A percentile compares a stretch with the other conserved stretches of the same genome.
Evolutionary conservation across 768 basidiomycete genomes (phyloP).

Genomic region (Piloderma croceum): DNA sequence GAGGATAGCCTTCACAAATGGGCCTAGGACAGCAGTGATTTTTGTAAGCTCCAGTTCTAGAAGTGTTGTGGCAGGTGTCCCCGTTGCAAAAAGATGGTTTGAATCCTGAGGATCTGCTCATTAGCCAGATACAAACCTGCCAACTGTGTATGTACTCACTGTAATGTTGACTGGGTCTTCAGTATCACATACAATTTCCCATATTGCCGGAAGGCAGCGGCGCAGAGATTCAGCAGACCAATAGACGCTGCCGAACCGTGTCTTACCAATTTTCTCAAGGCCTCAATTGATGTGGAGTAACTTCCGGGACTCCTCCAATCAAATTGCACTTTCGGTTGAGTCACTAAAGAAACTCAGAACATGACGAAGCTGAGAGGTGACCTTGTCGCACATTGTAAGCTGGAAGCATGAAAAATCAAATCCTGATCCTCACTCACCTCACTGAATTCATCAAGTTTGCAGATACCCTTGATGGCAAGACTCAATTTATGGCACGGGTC

Average conservation of each 20-base stretch:
- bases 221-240: slow-evolving; percentile 10
- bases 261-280: slow-evolving; percentile 18
- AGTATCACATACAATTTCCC: slow-evolving; percentile 7
- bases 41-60: slow-evolving; percentile 9
- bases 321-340: slow-evolving; percentile 9
- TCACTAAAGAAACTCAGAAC: slow-evolving; percentile 10
- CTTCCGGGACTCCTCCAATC: slow-evolving; percentile 11
- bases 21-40: slow-evolving; percentile 7
- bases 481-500: slow-evolving; percentile 17
- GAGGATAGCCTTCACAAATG: slow-evolving; percentile 17
- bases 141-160: background rate
- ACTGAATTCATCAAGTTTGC: slow-evolving; percentile 7
- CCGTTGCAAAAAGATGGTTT: slow-evolving; percentile 2
- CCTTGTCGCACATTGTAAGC: background rate
- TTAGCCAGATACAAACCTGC: background rate
- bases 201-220: slow-evolving; percentile 13
- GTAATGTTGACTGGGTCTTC: background rate
- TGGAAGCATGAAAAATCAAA: too few relatives aligned
- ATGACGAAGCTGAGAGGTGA: slow-evolving; percentile 4
- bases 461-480: slow-evolving; percentile 12
- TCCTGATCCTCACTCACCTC: background rate
- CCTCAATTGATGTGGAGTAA: slow-evolving; percentile 8
- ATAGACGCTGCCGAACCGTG: slow-evolving; percentile 18
- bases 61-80: background rate
- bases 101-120: background rate